Percentiles rank a stretch among this genome's conserved stretches.
These are phyloP conservation scores for Poa pratensis DNA, from an alignment of 176 grass and related monocot genomes.

Conservation along the genomic window DNA sequence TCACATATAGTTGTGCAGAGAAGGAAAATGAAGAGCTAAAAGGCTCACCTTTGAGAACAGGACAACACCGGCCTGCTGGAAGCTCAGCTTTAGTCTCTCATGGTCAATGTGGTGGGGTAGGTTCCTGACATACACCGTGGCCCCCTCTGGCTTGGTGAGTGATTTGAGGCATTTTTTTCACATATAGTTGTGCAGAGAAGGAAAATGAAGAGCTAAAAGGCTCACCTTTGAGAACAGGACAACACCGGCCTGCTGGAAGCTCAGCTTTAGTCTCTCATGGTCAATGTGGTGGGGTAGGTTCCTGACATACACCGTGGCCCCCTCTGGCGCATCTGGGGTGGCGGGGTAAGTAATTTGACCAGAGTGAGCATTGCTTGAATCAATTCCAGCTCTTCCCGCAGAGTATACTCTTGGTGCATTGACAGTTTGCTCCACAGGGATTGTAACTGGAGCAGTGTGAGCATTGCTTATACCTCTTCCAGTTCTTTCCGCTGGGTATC, in stretches of 20 bases:
- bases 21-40: background rate
- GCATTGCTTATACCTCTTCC: background rate
- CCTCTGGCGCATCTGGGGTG: background rate
- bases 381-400: background rate
- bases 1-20: background rate
- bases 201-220: background rate
- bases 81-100: constrained; percentile 22
- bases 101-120: background rate
- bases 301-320: background rate
- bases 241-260: background rate
- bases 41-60: background rate
- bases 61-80: background rate
- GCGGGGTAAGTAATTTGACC: background rate
- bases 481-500: background rate
- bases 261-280: constrained; percentile 18
- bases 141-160: background rate
- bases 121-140: background rate
- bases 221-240: constrained; percentile 15
- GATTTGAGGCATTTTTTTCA: background rate
- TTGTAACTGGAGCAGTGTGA: background rate
- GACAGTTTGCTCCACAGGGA: background rate
- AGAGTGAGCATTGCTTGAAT: constrained; percentile 7
- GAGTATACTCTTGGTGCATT: background rate
- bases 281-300: background rate
- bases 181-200: background rate